These are phyloP conservation scores for Drechslerella coelobrocha DNA, from an alignment of 2,329 filamentous ascomycete species.

Conservation along the genomic window DNA sequence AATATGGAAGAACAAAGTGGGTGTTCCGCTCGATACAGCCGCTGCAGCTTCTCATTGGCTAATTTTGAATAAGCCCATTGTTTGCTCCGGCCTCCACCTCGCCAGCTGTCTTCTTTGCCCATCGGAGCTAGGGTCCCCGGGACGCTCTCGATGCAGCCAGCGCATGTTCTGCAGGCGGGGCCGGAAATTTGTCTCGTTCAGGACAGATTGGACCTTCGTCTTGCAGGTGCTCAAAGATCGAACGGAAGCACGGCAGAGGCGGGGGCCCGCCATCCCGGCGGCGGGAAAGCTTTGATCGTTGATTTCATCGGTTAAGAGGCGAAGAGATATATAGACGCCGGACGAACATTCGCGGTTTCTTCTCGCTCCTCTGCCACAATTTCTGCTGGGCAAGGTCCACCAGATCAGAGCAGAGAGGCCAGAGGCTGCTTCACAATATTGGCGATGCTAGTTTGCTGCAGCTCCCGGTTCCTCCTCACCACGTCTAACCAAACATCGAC, in stretches of 20 bases:
- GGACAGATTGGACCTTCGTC: conserved; percentile 24
- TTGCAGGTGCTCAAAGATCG: neutral
- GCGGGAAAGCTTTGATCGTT: neutral
- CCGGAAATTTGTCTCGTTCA: conserved; percentile 37
- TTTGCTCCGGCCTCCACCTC: conserved; percentile 20
- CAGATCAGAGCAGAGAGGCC: too few relatives aligned
- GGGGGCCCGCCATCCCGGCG: neutral
- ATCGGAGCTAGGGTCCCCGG: conserved; percentile 34
- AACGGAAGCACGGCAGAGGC: conserved; percentile 25
- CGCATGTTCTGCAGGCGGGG: conserved; percentile 17
- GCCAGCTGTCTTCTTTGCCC: conserved; percentile 42
- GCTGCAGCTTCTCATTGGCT: neutral
- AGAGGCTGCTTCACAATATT: too few relatives aligned
- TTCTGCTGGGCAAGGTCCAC: too few relatives aligned
- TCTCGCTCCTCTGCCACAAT: too few relatives aligned
- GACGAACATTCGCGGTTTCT: neutral
- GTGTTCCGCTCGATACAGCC: neutral
- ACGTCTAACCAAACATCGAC: too few relatives aligned
- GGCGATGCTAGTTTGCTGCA: too few relatives aligned
- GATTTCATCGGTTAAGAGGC: neutral
- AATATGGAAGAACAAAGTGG: neutral
- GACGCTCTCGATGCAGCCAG: conserved; percentile 31
- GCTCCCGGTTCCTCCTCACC: too few relatives aligned
- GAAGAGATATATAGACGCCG: neutral
- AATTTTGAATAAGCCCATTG: neutral